Conservation (phyloP, 345 rosid genomes). For the Gossypioides kirkii region DNA sequence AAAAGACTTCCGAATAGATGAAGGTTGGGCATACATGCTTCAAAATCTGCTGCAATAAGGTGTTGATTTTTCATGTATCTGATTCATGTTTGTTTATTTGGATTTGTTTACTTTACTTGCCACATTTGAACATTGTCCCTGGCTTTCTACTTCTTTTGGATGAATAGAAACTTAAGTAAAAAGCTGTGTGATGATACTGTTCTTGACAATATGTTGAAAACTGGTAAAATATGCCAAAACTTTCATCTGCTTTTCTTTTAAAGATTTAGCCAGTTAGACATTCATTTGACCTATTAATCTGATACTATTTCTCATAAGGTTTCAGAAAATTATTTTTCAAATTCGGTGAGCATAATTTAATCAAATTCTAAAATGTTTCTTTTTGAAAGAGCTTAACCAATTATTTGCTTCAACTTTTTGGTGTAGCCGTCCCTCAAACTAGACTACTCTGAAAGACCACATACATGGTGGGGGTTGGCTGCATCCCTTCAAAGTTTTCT, state of each 20-base stretch:
- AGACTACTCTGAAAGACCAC: not conserved
- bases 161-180: not conserved
- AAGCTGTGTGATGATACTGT: not conserved
- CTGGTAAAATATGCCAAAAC: not conserved
- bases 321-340: too few relatives aligned
- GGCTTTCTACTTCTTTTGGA: not conserved
- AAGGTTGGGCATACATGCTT: not conserved
- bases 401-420: not conserved
- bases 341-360: not conserved
- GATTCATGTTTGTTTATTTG: not conserved
- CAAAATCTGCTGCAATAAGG: not conserved
- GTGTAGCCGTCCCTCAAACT: conserved; percentile 7
- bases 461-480: not conserved
- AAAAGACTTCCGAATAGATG: not conserved
- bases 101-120: not conserved
- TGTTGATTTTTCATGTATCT: not conserved
- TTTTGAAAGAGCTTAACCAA: not conserved
- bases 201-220: not conserved
- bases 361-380: conserved; percentile 5
- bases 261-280: too few relatives aligned
- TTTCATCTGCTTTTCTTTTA: too few relatives aligned
- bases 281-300: too few relatives aligned
- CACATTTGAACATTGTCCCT: not conserved
- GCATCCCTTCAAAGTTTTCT: conserved; percentile 28
- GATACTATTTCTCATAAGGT: too few relatives aligned